Conservation (phyloP, 108 stramenopile species). For the Licmophora abbreviata region DNA sequence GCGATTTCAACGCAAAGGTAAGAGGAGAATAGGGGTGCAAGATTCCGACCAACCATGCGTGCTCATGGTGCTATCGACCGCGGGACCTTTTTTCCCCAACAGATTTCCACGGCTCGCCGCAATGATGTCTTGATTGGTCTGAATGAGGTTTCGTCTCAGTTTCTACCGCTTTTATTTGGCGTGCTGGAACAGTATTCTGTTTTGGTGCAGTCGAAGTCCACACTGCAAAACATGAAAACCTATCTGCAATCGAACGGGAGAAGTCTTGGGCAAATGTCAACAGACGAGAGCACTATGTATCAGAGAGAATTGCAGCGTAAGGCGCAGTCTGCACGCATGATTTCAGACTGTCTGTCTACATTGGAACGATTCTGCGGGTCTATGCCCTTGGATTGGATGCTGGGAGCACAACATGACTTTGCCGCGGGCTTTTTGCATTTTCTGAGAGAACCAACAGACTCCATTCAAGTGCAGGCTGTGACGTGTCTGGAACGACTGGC, state of each 20-base stretch:
- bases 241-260: conserved; percentile 53
- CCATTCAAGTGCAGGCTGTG: conserved; percentile 52
- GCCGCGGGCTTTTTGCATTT: conserved; percentile 65
- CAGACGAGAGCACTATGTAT: conserved; percentile 52
- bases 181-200: conserved; percentile 53
- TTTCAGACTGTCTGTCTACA: conserved; percentile 58
- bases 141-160: conserved; percentile 66
- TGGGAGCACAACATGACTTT: conserved; percentile 41
- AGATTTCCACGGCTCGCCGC: conserved; percentile 74
- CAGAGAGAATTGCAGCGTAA: conserved; percentile 33
- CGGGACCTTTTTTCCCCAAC: background rate
- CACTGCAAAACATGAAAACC: conserved; percentile 51
- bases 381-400: conserved; percentile 82
- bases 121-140: conserved; percentile 83
- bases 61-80: no score
- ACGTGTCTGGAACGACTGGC: conserved; percentile 68
- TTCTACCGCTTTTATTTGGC: conserved; percentile 62
- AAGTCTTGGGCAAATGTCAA: conserved; percentile 53
- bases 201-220: conserved; percentile 41
- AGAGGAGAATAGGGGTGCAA: conserved; percentile 13
- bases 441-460: conserved; percentile 52
- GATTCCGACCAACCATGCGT: no score
- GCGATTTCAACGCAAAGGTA: conserved; percentile 84
- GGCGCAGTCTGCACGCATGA: conserved; percentile 25
- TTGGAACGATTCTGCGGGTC: conserved; percentile 72